Conservation (phyloP, 192 early-diverging fungal genomes). For the Linnemannia zychae region DNA sequence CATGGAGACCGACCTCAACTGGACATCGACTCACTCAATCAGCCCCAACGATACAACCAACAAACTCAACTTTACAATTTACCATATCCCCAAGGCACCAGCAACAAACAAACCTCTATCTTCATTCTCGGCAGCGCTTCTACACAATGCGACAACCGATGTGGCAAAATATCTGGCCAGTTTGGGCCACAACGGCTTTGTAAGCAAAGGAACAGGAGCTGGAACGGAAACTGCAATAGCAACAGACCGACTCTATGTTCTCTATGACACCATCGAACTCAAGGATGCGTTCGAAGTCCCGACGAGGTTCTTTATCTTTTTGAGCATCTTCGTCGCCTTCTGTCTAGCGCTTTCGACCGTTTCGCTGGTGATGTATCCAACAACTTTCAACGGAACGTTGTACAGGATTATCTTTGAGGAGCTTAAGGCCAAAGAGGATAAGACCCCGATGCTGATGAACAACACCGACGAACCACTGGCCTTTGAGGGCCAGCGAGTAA, state of each 20-base stretch:
- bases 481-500: neutral
- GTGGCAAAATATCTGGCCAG: neutral
- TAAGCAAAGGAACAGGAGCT: neutral
- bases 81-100: neutral
- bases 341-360: neutral
- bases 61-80: constrained; percentile 1
- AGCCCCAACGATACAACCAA: neutral
- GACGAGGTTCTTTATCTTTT: neutral
- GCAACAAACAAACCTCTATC: neutral
- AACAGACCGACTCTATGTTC: neutral
- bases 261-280: constrained; percentile 9
- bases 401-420: constrained; percentile 11
- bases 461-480: constrained; percentile 8
- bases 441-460: constrained; percentile 9
- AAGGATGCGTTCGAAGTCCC: constrained; percentile 18
- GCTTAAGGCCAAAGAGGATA: neutral
- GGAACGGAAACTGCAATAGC: no score
- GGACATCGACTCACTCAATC: neutral
- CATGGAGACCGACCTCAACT: neutral
- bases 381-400: neutral
- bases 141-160: neutral
- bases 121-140: neutral
- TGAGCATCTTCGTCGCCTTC: neutral
- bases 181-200: neutral
- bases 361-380: neutral